Conservation (phyloP, 495 filamentous ascomycete species). For the Penicillium cosmopolitanum region DNA sequence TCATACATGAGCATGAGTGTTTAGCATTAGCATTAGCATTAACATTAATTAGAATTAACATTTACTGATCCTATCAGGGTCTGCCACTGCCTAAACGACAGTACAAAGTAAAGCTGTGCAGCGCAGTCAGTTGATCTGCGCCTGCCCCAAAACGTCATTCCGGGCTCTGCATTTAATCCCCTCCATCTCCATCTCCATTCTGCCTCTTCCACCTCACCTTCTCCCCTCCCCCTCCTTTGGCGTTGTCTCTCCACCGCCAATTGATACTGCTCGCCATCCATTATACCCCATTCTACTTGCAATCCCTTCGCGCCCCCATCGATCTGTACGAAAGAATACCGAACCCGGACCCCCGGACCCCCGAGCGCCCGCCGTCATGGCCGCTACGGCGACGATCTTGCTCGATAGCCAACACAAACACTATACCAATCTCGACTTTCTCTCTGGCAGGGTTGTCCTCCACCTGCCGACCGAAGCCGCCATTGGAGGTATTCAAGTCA, state of each 20-base stretch:
- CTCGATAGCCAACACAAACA: conserved; percentile 74
- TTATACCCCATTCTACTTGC: neutral
- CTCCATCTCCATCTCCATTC: conserved; percentile 8
- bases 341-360: conserved; percentile 5
- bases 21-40: too few relatives aligned
- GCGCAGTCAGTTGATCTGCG: conserved; percentile 23
- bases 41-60: too few relatives aligned
- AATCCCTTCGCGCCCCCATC: neutral
- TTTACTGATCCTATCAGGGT: neutral
- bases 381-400: conserved; percentile 63
- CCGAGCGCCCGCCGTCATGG: conserved; percentile 59
- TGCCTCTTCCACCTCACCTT: conserved; percentile 2
- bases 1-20: neutral
- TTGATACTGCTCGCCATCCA: conserved; percentile 2
- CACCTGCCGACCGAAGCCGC: conserved; percentile 63
- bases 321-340: too few relatives aligned
- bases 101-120: neutral
- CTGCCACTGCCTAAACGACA: neutral
- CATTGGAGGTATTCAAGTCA: conserved; percentile 81
- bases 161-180: conserved; percentile 26
- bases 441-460: conserved; percentile 72
- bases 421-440: conserved; percentile 88
- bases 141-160: conserved; percentile 27
- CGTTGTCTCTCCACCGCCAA: neutral
- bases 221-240: neutral